phyloP scores from a whole-genome alignment of 495 filamentous ascomycete species.

The Hypoxylon lenormandii region DNA sequence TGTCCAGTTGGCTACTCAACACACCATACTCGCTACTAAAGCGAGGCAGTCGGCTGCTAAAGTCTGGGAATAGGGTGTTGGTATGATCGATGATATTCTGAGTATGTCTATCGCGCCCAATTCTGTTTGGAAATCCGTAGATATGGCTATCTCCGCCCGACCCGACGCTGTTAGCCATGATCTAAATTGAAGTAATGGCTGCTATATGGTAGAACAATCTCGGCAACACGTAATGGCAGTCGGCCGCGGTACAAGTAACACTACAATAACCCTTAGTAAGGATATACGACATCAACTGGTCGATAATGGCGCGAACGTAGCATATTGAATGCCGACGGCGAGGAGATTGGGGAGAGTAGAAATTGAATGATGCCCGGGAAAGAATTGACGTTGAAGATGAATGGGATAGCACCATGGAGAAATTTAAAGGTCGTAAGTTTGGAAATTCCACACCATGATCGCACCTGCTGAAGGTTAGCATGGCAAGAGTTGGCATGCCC shows the following conservation, averaged over 20 bases:
- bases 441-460: neutral
- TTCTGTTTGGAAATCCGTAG: conserved; percentile 26
- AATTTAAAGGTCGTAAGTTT: neutral
- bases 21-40: conserved; percentile 4
- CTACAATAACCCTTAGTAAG: neutral
- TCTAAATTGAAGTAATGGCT: neutral
- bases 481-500: no score
- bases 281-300: no score
- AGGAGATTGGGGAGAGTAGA: no score
- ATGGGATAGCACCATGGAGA: no score
- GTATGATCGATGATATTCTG: conserved; percentile 50
- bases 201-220: neutral
- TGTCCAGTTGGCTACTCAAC: conserved; percentile 1
- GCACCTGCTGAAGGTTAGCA: conserved; percentile 24
- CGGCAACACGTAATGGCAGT: neutral
- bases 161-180: conserved; percentile 27
- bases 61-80: conserved; percentile 36
- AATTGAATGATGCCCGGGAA: neutral
- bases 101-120: conserved; percentile 40
- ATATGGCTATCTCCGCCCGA: conserved; percentile 19
- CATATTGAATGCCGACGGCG: no score
- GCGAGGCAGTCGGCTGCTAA: conserved; percentile 15
- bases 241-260: neutral
- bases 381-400: neutral
- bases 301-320: no score